Base-by-base conservation (phyloP, 2,329 filamentous ascomycete species). In the Decorospora gaudefroyi region DNA sequence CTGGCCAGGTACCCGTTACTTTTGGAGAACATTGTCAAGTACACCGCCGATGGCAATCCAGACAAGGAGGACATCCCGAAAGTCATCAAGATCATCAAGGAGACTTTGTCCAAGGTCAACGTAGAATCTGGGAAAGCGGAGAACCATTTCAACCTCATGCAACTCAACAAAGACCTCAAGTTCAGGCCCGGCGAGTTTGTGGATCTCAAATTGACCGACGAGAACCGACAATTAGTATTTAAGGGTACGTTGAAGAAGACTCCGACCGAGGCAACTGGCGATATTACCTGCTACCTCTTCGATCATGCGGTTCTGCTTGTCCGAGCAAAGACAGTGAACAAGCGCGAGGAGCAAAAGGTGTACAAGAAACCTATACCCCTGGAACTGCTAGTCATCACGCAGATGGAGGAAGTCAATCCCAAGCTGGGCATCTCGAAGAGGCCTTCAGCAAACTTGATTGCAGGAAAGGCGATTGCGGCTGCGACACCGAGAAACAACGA, bases 391-490 rank as follows among this genome's bases (percentile, higher is more conserved):
- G 85, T 93, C 16, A 97, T 99, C 57, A 86, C 87, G 39, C 92
- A 97, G 67, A 97, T 99, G 92, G 92, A 97, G 39, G 90, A 96
- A 67, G 85, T 97, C 19, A 88, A 96, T 28, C 91, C 91, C 3
- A 85, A 82, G 52, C 72, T 85, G 34, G 90, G 90, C 16, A 78
- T 90, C 31, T 78, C 90, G 22, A 97, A 96, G 74, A 81, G 93
- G 37, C 86, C 91, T 10, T 95, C 92, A 1, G 93, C 90, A 2
- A 92, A 90, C 68, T 77, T 97, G 61, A 69, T 68, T 52, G 76
- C 73, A 6, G 57, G 57, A 9, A 67, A 73, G 32, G 68, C 79
- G 13, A 84, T 82, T 52, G 73, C 78, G 27, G 71, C 72, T 33
- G 69, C 71, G 16, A 72, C 64, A 21, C 62, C 65, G 8, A 67